phyloP scores from a whole-genome alignment of 768 basidiomycete species.

The Mycena leptocephala region DNA sequence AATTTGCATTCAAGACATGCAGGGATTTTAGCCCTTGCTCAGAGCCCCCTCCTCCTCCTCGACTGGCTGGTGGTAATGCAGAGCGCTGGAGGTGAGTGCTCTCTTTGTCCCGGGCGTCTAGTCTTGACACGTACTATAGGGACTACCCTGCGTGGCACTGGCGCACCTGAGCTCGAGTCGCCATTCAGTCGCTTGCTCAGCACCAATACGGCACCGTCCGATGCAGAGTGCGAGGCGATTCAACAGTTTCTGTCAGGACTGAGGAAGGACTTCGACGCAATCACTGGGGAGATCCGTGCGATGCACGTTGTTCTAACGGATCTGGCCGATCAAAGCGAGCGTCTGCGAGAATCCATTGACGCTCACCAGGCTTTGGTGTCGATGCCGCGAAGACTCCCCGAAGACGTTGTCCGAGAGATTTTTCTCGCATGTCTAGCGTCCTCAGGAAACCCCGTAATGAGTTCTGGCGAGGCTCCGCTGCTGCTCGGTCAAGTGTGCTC shows the following conservation, averaged over 20 bases:
- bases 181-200: conserved; percentile 18
- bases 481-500: conserved; percentile 20
- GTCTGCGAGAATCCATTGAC: conserved; percentile 1
- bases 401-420: conserved; percentile 20
- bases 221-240: conserved; percentile 19
- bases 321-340: not conserved
- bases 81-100: not conserved
- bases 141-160: too few relatives aligned
- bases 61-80: not conserved
- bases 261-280: not conserved
- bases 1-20: not conserved
- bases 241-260: conserved; percentile 23
- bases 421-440: conserved; percentile 15
- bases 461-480: conserved; percentile 7
- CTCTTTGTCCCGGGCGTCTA: not conserved
- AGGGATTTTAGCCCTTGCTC: not conserved
- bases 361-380: conserved; percentile 15
- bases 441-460: conserved; percentile 6
- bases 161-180: not conserved
- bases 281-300: not conserved
- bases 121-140: not conserved
- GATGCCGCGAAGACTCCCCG: conserved; percentile 12
- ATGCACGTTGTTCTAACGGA: not conserved
- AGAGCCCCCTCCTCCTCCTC: not conserved
- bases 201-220: conserved; percentile 19